Evolutionary conservation across 495 filamentous ascomycete genomes (phyloP).

Genomic region (Hypoxylon perforatum): DNA sequence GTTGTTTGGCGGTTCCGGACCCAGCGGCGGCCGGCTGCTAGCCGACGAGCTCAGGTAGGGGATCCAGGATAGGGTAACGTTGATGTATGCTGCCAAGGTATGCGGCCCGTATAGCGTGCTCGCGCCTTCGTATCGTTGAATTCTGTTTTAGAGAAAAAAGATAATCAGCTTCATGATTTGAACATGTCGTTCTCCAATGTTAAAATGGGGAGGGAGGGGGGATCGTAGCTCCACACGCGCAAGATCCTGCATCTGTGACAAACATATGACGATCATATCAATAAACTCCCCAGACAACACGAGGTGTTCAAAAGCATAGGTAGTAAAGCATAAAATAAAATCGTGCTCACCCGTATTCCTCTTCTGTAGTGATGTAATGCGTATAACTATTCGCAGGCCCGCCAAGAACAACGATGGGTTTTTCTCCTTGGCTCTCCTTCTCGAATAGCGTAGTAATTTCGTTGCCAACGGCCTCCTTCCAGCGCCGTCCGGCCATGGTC

Average conservation of each 20-base stretch:
- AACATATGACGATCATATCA: neutral
- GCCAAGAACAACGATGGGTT: conserved; percentile 86
- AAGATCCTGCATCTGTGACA: conserved; percentile 3
- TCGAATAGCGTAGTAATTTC: conserved; percentile 59
- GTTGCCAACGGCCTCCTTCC: conserved; percentile 81
- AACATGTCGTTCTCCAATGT: neutral
- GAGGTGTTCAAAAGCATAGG: neutral
- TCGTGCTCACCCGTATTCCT: conserved; percentile 74
- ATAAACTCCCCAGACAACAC: conserved; percentile 1
- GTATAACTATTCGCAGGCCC: conserved; percentile 95
- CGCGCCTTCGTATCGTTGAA: conserved; percentile 95
- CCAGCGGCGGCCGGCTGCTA: conserved; percentile 59
- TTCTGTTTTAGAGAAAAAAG: conserved; percentile 45
- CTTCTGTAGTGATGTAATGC: conserved; percentile 93
- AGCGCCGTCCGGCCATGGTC: conserved; percentile 93
- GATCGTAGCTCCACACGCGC: neutral
- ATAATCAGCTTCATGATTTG: conserved; percentile 8
- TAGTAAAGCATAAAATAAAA: neutral
- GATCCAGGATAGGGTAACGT: conserved; percentile 78
- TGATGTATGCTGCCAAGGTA: conserved; percentile 90
- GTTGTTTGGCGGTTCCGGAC: conserved; percentile 83
- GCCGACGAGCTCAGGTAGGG: conserved; percentile 70
- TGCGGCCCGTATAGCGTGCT: conserved; percentile 95
- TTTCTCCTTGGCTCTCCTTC: conserved; percentile 44
- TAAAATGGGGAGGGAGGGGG: conserved; percentile 4